Evolutionary conservation across 1,139 yeast species (phyloP), one percentile per base, ranked within the genome.

Genomic region (Hemisphaericaspora xylofermentans): DNA sequence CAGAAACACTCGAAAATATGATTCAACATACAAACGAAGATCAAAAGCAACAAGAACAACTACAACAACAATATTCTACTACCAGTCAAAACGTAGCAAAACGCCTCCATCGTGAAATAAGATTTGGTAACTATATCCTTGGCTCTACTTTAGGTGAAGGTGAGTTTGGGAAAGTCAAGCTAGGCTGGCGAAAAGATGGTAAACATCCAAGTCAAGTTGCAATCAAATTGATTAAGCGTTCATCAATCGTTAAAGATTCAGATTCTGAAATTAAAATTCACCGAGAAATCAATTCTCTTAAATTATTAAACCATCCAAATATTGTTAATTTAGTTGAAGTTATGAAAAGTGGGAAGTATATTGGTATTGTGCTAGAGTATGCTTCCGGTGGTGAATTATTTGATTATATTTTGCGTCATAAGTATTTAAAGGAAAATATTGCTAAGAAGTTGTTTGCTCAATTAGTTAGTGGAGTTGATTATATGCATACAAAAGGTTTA

Each of bases 71-170:
- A 3, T 18, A 29, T 14, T 24, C 25, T 9, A 4, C 26, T 14
- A 18, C 17, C 21, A 31, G 16, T 15, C 13, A 18, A 4, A n/a
- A 9, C 18, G 38, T 49, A 15, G 46, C 47, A 15, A 51, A 51
- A 46, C 49, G 68, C 30, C 55, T 66, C 5, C 82, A 78, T 44
- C 62, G 82, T 39, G 83, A 79, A 53, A 82, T 79, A 45, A 72
- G 91, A 34, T 89, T 93, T 58, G 98, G 98, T 27, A 82, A 87
- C 28, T 93, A 91, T 57, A 78, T 87, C 27, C 74, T 93, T 6
- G 98, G 98, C 3, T 84, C 95, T 16, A 91, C 98, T 1, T 68
- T 93, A n/a, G 98, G 98, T 30, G 96, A 91, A 66, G 98, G 98
- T 34, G 98, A 93, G 60, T 93, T 93, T 62, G 98, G 98, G 44